A percentile compares a stretch with the other conserved stretches of the same genome.
These are phyloP conservation scores for Dactylorhiza incarnata DNA, from an alignment of 106 monocot genomes.

Conservation along the genomic window DNA sequence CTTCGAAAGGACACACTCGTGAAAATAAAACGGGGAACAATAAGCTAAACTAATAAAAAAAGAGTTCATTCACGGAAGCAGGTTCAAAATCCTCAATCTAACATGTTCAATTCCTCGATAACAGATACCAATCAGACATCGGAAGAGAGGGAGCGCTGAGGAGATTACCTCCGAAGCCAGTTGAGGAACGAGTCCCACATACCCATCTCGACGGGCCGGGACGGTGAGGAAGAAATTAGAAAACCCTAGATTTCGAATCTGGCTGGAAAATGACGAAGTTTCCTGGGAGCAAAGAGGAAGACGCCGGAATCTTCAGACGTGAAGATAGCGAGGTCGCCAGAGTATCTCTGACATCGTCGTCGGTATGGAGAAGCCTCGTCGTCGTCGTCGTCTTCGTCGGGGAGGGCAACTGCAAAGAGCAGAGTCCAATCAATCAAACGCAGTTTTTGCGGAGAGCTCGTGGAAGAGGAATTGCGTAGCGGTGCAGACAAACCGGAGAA, in stretches of 20 bases:
- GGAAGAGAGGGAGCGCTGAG: too few species aligned
- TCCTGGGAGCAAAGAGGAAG: too few species aligned
- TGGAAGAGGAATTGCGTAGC: too few species aligned
- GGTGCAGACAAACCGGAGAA: too few species aligned
- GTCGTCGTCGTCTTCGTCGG: too few species aligned
- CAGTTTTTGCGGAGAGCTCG: too few species aligned
- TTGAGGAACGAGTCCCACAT: slow-evolving; percentile 40
- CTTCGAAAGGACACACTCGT: not conserved
- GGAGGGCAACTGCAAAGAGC: too few species aligned
- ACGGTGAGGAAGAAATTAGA: not conserved
- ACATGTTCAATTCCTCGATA: not conserved
- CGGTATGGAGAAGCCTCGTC: too few species aligned
- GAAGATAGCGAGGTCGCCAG: too few species aligned
- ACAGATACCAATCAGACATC: not conserved
- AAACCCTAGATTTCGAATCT: not conserved
- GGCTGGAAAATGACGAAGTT: not conserved
- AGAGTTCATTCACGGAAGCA: not conserved
- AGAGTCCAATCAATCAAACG: too few species aligned
- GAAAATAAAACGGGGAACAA: not conserved
- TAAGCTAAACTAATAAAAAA: not conserved
- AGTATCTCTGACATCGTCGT: too few species aligned
- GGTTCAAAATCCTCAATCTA: not conserved
- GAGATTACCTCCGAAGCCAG: slow-evolving; percentile 37
- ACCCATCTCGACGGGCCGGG: slow-evolving; percentile 17
- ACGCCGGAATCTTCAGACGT: too few species aligned